Base-by-base conservation (phyloP, 2,329 filamentous ascomycete genomes). In the Arachnopeziza araneosa region DNA sequence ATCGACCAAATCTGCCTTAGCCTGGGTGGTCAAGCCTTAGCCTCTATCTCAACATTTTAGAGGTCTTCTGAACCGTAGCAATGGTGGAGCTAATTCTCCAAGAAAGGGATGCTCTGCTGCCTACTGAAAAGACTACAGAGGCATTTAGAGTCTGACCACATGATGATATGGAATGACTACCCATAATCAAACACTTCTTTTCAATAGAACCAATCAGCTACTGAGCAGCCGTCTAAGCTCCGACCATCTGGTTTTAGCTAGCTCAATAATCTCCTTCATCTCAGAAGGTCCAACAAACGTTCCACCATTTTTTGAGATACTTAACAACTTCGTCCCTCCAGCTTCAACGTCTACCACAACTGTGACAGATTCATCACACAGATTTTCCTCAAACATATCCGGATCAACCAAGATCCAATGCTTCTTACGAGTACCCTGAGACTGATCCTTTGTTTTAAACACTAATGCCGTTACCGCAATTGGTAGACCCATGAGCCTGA, bases 391-490 rank as follows among this genome's bases (percentile, higher is more conserved):
- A 67, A 96, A 88, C 23, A 86, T 84, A 76, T 99, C 95, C 1
- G 91, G 91, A 76, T 99, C 95, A 7, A 89, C 84, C 60, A 99
- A 75, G 2, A 97, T 78, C 91, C 92, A 96, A 70, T 79, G 80
- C 69, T 78, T 80, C 26, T 78, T 78, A 71, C 82, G 83, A 7
- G 19, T 81, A 55, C 68, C 69, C 24, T 69, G 59, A 21, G 26
- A 54, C 24, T 68, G 64, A 51, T 73, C 70, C 52, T 79, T 78
- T 54, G 86, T 87, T 53, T 83, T 85, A 71, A 96, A 96, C 10
- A 97, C 86, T 8, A 83, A 85, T 64, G 90, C 92, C 0, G 89
- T 93, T 67, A 86, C 87, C 12, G 92, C 82, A 54, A 96, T 81
- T 0, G 93, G 93, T 65, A 91, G 72, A 0, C 85, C 85, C 19